Evolutionary conservation across 768 basidiomycete species (phyloP).

Genomic region (Boletus bicolor): DNA sequence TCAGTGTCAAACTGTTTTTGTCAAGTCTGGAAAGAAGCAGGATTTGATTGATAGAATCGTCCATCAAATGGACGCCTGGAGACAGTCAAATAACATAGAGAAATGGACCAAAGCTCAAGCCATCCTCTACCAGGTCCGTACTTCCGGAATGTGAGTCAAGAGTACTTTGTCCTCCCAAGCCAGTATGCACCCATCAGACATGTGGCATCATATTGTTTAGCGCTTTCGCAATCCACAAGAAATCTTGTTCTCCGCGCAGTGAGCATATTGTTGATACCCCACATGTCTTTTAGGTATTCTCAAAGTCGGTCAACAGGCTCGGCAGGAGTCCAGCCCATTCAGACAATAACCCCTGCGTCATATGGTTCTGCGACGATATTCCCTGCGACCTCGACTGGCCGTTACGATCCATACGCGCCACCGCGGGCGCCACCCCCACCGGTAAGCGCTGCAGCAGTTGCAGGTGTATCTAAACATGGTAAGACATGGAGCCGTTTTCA

Average conservation of each 20-base stretch:
- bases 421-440: constrained; percentile 44
- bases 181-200: constrained; percentile 8
- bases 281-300: constrained; percentile 25
- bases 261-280: constrained; percentile 17
- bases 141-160: constrained; percentile 59
- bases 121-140: constrained; percentile 65
- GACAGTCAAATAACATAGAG: constrained; percentile 50
- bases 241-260: neutral
- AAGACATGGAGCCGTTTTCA: constrained; percentile 17
- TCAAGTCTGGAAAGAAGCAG: constrained; percentile 82
- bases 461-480: constrained; percentile 28
- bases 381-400: constrained; percentile 32
- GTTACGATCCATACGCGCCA: constrained; percentile 68
- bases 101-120: constrained; percentile 69
- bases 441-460: constrained; percentile 35
- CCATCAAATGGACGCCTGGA: constrained; percentile 57
- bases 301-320: constrained; percentile 26
- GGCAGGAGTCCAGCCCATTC: constrained; percentile 23
- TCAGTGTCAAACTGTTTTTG: constrained; percentile 63
- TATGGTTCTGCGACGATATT: constrained; percentile 26
- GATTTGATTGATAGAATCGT: constrained; percentile 80
- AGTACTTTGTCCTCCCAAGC: constrained; percentile 8
- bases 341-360: constrained; percentile 17
- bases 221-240: constrained; percentile 7
- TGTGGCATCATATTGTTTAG: constrained; percentile 9